Evolutionary conservation across 352 stramenopile genomes (phyloP).

Genomic region (Pythium periplocum): DNA sequence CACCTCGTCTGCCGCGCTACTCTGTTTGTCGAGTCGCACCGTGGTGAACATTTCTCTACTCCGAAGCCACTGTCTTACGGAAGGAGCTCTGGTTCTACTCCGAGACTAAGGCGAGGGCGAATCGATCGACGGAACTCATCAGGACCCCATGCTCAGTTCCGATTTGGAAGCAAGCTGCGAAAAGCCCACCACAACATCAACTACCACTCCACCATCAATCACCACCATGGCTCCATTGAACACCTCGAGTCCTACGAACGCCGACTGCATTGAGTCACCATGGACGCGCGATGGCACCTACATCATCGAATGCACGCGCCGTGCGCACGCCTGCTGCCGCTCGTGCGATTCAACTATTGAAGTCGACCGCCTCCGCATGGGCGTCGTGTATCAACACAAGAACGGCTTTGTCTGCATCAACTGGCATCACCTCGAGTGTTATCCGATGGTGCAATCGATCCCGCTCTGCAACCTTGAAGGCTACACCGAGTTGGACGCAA

Average conservation of each 20-base stretch:
- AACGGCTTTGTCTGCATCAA: slow-evolving; percentile 84
- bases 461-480: slow-evolving; percentile 61
- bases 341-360: slow-evolving; percentile 69
- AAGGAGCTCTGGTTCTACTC: too few species aligned
- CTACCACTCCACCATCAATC: too few species aligned
- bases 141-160: too few species aligned
- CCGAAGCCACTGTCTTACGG: too few species aligned
- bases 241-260: slow-evolving; percentile 16
- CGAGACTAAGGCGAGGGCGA: too few species aligned
- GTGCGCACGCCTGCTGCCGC: slow-evolving; percentile 68
- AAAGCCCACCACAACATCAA: too few species aligned
- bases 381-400: slow-evolving; percentile 76
- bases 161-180: too few species aligned
- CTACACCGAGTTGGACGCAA: slow-evolving; percentile 50
- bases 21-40: too few species aligned
- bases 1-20: too few species aligned
- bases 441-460: slow-evolving; percentile 49
- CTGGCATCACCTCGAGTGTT: slow-evolving; percentile 83
- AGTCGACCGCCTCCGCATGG: slow-evolving; percentile 56
- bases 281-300: slow-evolving; percentile 78
- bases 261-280: slow-evolving; percentile 31
- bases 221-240: slow-evolving; percentile 13
- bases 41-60: too few species aligned
- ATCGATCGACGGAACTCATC: too few species aligned
- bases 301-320: slow-evolving; percentile 73